Evolutionary conservation across 257 asterid genomes (phyloP), one percentile per base, ranked within the genome.

Genomic region (Cordia subcordata): DNA sequence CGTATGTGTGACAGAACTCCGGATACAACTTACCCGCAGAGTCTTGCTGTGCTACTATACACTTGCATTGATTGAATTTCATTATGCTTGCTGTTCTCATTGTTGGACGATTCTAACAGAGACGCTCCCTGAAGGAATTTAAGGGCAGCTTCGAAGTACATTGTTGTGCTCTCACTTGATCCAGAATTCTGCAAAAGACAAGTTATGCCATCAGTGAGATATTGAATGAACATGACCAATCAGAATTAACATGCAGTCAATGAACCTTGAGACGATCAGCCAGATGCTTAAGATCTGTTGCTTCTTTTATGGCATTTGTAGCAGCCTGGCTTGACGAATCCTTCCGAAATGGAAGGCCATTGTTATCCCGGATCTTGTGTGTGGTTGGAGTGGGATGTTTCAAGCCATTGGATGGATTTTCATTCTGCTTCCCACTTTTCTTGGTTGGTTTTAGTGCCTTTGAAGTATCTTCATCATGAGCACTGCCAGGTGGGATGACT

Each of bases 81-180:
- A 52, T 74, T 83, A 49, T 86, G 85, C 78, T 87, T 93, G 46
- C 81, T 60, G 70, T 75, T 85, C 64, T 90, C 97, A 61, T 76
- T 81, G 71, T 75, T 81, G 74, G 90, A 82, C 13, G 87, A 72
- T 77, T 94, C 99, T 71, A 87, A 69, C 74, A 94, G 74, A 67
- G 95, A 90, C 54, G 99, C 99, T 63, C 94, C 99, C 54, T 87
- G 83, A 54, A 94, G 96, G 75, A 94, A 94, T 58, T 90, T 94
- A 69, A 94, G 95, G 35, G 88, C 89, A 47, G 99, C 97, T 81
- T 90, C 85, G 63, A 94, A 90, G 79, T 94, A 94, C 64, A 72
- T 65, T 19, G 88, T 79, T 23, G 73, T 90, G 66, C 95, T 89
- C 17, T 87, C 99, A 49, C 78, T 69, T 57, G 99, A 82, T 63